phyloP scores from a whole-genome alignment of 2,329 filamentous ascomycete genomes.

The Alternaria viburni region DNA sequence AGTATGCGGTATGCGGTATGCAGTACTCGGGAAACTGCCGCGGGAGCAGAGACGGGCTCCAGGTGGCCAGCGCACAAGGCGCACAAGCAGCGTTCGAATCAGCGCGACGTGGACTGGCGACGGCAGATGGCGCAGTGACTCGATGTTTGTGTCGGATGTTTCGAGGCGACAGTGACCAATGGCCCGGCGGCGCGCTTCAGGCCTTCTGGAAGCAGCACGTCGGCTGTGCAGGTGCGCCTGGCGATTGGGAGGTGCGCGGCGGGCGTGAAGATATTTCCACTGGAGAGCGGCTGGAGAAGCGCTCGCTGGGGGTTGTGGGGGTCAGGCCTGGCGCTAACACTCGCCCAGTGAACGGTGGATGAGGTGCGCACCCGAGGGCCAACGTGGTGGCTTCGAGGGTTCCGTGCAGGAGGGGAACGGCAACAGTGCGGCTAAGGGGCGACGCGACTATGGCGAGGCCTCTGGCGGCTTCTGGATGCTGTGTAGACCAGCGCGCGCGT shows the following conservation, averaged over 20 bases:
- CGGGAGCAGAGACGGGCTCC: slow-evolving; percentile 14
- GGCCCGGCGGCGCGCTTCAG: slow-evolving; percentile 30
- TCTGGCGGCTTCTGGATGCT: slow-evolving; percentile 1
- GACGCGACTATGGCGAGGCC: slow-evolving; percentile 15
- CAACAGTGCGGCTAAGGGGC: slow-evolving; percentile 8
- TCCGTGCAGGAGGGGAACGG: slow-evolving; percentile 12
- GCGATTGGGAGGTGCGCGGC: slow-evolving; percentile 31
- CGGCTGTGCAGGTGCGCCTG: slow-evolving; percentile 16
- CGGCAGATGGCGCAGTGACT: slow-evolving; percentile 23
- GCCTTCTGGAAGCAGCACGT: slow-evolving; percentile 27
- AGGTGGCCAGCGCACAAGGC: slow-evolving; percentile 32
- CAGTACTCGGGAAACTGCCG: slow-evolving; percentile 4
- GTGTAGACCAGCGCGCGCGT: slow-evolving; percentile 20
- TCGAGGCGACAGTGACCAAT: slow-evolving; percentile 33
- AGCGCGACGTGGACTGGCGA: slow-evolving; percentile 20
- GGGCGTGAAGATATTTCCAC: slow-evolving; percentile 34
- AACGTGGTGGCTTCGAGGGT: slow-evolving; percentile 13
- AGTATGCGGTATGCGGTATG: not conserved
- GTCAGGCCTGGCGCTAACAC: slow-evolving; percentile 45
- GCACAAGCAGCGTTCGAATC: slow-evolving; percentile 31
- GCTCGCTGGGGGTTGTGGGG: slow-evolving; percentile 38
- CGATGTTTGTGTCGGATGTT: slow-evolving; percentile 31
- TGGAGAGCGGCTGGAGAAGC: slow-evolving; percentile 43
- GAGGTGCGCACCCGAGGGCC: slow-evolving; percentile 20
- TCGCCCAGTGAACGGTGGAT: slow-evolving; percentile 43